Conservation (phyloP, 371 early-diverging fungal species). For the Mucor velutinosus region DNA sequence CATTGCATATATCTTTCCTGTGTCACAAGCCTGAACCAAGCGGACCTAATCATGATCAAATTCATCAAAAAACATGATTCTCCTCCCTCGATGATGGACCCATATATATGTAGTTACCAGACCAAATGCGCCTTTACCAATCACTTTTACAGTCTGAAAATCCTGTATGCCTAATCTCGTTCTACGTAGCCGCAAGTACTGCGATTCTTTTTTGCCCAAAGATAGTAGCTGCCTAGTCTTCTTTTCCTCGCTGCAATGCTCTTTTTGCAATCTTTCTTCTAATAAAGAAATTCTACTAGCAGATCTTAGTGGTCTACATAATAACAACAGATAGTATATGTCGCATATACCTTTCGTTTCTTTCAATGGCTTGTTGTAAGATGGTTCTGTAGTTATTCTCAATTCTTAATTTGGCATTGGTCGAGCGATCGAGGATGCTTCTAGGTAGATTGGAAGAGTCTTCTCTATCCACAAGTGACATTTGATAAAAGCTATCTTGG, state of each 20-base stretch:
- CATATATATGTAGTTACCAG: conserved; percentile 61
- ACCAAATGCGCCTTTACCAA: conserved; percentile 99
- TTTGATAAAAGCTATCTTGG: not conserved
- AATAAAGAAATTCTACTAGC: not conserved
- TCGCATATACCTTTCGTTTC: conserved; percentile 71
- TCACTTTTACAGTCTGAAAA: conserved; percentile 96
- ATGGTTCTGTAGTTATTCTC: conserved; percentile 72
- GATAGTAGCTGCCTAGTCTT: conserved; percentile 79
- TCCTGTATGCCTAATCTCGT: conserved; percentile 94
- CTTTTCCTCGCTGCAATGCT: conserved; percentile 85
- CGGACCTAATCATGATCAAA: conserved; percentile 63
- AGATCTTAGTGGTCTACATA: not conserved
- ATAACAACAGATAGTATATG: not conserved
- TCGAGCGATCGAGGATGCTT: not conserved
- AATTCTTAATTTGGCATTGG: not conserved
- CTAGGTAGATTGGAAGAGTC: not conserved
- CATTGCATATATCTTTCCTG: conserved; percentile 98
- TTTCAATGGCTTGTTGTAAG: conserved; percentile 88
- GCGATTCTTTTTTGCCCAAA: conserved; percentile 88
- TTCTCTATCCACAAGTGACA: not conserved
- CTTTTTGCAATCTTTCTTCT: conserved; percentile 74
- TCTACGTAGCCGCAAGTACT: conserved; percentile 89
- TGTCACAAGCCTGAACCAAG: conserved; percentile 93
- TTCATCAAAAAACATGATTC: not conserved
- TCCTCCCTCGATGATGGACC: not conserved